Evolutionary conservation across 2,329 filamentous ascomycete genomes (phyloP), one percentile per base, ranked within the genome.

Genomic region (Aspergillus fumigatiaffinis): DNA sequence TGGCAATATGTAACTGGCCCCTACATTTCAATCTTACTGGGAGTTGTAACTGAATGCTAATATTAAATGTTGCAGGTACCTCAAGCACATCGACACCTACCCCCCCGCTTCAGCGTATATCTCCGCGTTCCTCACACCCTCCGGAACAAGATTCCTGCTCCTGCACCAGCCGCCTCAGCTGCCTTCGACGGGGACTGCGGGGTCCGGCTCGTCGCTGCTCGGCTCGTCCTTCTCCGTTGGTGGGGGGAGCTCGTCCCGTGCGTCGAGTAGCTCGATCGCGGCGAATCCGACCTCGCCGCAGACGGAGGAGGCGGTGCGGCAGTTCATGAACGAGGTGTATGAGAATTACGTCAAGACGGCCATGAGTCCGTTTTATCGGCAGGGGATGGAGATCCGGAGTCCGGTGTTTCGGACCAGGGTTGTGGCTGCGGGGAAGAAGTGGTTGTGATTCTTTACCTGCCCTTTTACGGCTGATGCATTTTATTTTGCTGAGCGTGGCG

Each of bases 81-180:
- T 99, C 63, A 97, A 97, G 76, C 90, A 91, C 75, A 88, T 97
- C 76, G 94, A 99, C 81, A 90, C 91, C 71, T 97, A 97, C 82
- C 93, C 95, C 1, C 77, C 77, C 12, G 76, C 76, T 77, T 92
- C 94, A 76, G 92, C 92, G 72, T 93, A 95, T 79, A 89, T 97
- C 61, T 95, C 91, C 50, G 94, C 91, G 77, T 97, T 96, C 82
- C 84, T 99, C 54, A 97, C 94, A 0, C 92, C 87, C 64, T 90
- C 87, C 69, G 96, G 96, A 75, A 87, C 92, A 66, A 93, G 96
- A 64, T 97, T 99, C 78, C 85, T 99, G 54, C 86, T 99, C 14
- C 86, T 99, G 2, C 94, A 97, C 74, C 89, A 95, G 69, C 92
- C 93, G 20, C 79, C 77, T 5, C 73, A 79, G 53, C 72, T 78